These are phyloP conservation scores for Lepidium africanum DNA, from an alignment of 345 rosid genomes.

Conservation along the genomic window DNA sequence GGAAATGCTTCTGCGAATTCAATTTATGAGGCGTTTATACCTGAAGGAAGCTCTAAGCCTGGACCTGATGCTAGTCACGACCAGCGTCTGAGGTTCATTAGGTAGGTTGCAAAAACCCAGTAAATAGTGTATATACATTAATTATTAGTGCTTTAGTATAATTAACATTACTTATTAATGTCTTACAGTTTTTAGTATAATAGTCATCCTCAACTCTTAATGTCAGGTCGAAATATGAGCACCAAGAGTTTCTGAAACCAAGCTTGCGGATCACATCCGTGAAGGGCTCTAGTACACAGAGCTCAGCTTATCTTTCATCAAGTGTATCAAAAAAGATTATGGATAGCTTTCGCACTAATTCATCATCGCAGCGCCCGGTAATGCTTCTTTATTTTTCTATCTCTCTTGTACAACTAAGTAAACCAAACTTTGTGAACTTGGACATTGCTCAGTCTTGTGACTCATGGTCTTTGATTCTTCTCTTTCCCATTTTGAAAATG, in stretches of 20 bases:
- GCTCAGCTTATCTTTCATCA: constrained; percentile 40
- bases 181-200: neutral
- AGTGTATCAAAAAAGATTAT: constrained; percentile 52
- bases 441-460: neutral
- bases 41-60: constrained; percentile 78
- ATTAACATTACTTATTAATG: neutral
- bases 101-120: constrained; percentile 29
- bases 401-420: neutral
- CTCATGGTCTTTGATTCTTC: neutral
- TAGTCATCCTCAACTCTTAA: constrained; percentile 1
- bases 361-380: constrained; percentile 48
- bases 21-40: constrained; percentile 79
- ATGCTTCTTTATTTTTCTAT: neutral
- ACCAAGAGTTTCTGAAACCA: constrained; percentile 85
- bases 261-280: constrained; percentile 71
- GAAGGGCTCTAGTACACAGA: constrained; percentile 16
- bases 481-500: neutral
- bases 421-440: neutral
- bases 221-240: constrained; percentile 87
- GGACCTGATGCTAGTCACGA: constrained; percentile 72
- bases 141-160: neutral
- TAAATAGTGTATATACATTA: neutral
- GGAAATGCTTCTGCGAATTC: constrained; percentile 88
- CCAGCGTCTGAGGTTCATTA: constrained; percentile 69
- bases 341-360: constrained; percentile 57